These are phyloP conservation scores for Aspergillus sclerotialis DNA, from an alignment of 2,329 filamentous ascomycete species.

Conservation along the genomic window DNA sequence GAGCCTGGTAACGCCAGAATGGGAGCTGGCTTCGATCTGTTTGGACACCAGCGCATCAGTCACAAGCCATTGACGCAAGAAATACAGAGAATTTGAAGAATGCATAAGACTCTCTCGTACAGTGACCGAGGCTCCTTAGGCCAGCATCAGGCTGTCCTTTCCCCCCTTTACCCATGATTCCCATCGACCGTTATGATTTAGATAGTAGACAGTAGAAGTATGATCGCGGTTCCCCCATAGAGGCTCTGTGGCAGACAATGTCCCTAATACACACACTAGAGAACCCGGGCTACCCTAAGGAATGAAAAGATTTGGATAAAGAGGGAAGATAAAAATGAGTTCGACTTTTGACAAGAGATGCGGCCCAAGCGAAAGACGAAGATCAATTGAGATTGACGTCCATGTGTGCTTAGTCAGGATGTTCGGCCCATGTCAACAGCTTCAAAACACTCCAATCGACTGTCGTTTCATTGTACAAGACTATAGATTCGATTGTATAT, in stretches of 20 bases:
- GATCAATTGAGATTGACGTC: no score
- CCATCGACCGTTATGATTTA: constrained; percentile 4
- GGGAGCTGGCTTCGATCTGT: constrained; percentile 78
- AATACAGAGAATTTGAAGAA: no score
- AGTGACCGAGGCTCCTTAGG: constrained; percentile 71
- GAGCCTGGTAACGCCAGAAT: constrained; percentile 77
- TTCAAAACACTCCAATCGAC: no score
- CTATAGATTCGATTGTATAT: no score
- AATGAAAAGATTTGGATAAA: constrained; percentile 1
- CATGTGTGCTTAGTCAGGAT: no score
- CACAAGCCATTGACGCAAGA: constrained; percentile 8
- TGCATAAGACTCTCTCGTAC: constrained; percentile 36
- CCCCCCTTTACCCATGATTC: constrained; percentile 31
- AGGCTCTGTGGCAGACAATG: background rate
- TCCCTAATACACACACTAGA: background rate
- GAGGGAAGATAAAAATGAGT: constrained; percentile 11
- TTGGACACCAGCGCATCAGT: constrained; percentile 1
- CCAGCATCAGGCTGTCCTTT: constrained; percentile 54
- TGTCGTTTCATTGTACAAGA: no score
- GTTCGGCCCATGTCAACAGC: no score
- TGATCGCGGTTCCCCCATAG: background rate
- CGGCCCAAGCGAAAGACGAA: no score
- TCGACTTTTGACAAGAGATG: no score
- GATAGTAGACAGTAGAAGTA: no score
- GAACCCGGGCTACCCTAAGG: background rate